Base-by-base conservation (phyloP, 225 moss, liverwort and hornwort species). In the Sphagnum tenellum region DNA sequence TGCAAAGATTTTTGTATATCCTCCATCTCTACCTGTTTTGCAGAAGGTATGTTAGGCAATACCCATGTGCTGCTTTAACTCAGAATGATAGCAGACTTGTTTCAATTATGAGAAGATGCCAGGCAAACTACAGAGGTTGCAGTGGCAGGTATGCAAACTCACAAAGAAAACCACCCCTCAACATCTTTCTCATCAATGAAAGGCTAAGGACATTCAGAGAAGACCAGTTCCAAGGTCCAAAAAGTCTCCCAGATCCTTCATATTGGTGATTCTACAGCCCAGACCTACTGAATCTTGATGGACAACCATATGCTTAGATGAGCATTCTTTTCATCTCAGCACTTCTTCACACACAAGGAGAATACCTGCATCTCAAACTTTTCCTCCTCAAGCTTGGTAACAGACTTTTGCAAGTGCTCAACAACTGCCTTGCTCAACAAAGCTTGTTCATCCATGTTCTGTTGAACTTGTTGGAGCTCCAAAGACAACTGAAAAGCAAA, bases 1-100 rank as follows among this genome's bases (percentile, higher is more conserved):
- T 60, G 59, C 59, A 64, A 48, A 61, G 62, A 3, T 63, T 73
- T 73, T 72, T 78, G 78, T 65, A 82, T 47, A 66, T 65, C 69
- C 57, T 67, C 67, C 67, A 5, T 45, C 67, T 67, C 56, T 46
- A 45, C 54, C 56, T 67, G 67, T n/a, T 4, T 14, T 60, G 59
- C 29, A 29, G 29, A 29, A 29, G 29, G 29, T 29, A 29, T 29
- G 29, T 29, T 29, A 29, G 29, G 29, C 29, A 29, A 29, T 29
- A 29, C 1, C 29, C 29, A 29, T 29, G 29, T 29, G 29, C 29
- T 29, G 29, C 29, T 29, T 29, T 29, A 29, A 29, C 29, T 29
- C 29, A 29, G 29, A 29, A 29, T 2, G 8, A 8, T 62, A 9
- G 5, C 57, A 12, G 9, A 57, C 12, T 29, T 57, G 57, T 29